These are phyloP conservation scores for Hordeum marinum DNA, from an alignment of 176 grass and related monocot genomes.

Conservation along the genomic window DNA sequence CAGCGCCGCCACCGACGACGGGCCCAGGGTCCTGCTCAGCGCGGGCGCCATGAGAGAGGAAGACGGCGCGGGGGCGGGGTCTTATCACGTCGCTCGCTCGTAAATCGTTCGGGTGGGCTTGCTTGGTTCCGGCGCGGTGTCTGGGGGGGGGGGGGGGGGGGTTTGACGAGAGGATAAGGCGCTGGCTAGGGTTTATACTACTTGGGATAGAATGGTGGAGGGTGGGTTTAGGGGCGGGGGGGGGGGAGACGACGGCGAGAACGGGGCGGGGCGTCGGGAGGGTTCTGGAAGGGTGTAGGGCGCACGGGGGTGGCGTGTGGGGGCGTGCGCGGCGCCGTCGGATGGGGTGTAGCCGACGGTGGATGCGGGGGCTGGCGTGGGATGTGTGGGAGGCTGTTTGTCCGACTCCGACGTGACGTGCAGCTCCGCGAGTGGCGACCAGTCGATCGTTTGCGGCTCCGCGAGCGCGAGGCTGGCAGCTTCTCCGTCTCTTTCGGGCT, in stretches of 20 bases:
- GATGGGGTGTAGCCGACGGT: conserved; percentile 1
- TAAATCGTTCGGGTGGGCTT: background rate
- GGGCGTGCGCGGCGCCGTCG: conserved; percentile 6
- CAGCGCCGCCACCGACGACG: conserved; percentile 52
- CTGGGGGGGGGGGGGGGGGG: background rate
- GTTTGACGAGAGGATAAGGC: conserved; percentile 41
- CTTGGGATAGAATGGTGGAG: background rate
- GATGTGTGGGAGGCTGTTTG: background rate
- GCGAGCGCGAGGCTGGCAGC: too few relatives aligned
- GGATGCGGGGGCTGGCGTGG: background rate
- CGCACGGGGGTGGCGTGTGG: conserved; percentile 26
- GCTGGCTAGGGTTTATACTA: conserved; percentile 50
- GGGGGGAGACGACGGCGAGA: conserved; percentile 18
- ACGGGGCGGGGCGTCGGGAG: conserved; percentile 14
- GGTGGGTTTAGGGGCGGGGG: conserved; percentile 27
- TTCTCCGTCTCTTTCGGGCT: too few relatives aligned
- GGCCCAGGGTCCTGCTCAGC: conserved; percentile 56
- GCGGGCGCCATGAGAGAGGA: conserved; percentile 38
- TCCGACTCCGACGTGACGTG: too few relatives aligned
- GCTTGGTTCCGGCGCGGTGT: conserved; percentile 1
- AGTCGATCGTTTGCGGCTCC: too few relatives aligned
- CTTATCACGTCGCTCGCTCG: background rate
- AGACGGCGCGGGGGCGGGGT: background rate
- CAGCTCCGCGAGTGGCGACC: too few relatives aligned
- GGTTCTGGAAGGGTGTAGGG: conserved; percentile 27